Percentiles rank a stretch among this genome's conserved stretches.
Evolutionary conservation across 352 stramenopile genomes (phyloP).

Genomic region (Phytophthora ohioensis): DNA sequence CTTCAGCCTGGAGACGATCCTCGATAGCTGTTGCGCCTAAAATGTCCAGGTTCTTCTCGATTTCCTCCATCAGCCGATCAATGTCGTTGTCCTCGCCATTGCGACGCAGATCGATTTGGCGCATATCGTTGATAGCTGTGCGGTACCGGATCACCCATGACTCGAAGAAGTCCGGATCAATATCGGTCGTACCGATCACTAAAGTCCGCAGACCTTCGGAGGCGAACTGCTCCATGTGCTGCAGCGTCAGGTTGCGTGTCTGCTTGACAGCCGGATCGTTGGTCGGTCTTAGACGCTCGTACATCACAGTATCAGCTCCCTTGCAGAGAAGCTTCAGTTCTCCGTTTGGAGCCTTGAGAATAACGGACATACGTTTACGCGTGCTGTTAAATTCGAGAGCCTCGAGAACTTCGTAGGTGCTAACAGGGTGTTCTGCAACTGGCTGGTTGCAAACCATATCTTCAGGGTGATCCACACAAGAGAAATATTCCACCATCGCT

Average conservation of each 20-base stretch:
- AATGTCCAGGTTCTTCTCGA: slow-evolving; percentile 90
- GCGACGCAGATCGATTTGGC: slow-evolving; percentile 83
- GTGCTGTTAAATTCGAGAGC: slow-evolving; percentile 96
- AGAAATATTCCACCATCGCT: slow-evolving; percentile 81
- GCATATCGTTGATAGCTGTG: slow-evolving; percentile 86
- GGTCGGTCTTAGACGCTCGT: slow-evolving; percentile 72
- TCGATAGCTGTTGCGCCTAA: slow-evolving; percentile 95
- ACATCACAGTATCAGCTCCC: slow-evolving; percentile 92
- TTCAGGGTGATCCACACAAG: slow-evolving; percentile 54
- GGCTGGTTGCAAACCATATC: slow-evolving; percentile 42
- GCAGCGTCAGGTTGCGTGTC: slow-evolving; percentile 72
- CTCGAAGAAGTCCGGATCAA: slow-evolving; percentile 71
- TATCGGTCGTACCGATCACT: slow-evolving; percentile 75
- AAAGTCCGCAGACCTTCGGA: slow-evolving; percentile 92
- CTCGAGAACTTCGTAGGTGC: slow-evolving; percentile 89
- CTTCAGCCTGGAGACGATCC: slow-evolving; percentile 92
- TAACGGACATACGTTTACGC: slow-evolving; percentile 96
- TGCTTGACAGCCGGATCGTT: slow-evolving; percentile 54
- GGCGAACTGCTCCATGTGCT: slow-evolving; percentile 91
- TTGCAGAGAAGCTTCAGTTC: slow-evolving; percentile 86
- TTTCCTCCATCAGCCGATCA: slow-evolving; percentile 83
- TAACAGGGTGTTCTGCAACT: slow-evolving; percentile 38
- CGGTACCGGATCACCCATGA: slow-evolving; percentile 77
- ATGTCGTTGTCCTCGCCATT: slow-evolving; percentile 83
- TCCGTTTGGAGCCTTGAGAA: slow-evolving; percentile 69